Evolutionary conservation across 768 basidiomycete genomes (phyloP), one percentile per base, ranked within the genome.

Genomic region (Suillus ampliporus): DNA sequence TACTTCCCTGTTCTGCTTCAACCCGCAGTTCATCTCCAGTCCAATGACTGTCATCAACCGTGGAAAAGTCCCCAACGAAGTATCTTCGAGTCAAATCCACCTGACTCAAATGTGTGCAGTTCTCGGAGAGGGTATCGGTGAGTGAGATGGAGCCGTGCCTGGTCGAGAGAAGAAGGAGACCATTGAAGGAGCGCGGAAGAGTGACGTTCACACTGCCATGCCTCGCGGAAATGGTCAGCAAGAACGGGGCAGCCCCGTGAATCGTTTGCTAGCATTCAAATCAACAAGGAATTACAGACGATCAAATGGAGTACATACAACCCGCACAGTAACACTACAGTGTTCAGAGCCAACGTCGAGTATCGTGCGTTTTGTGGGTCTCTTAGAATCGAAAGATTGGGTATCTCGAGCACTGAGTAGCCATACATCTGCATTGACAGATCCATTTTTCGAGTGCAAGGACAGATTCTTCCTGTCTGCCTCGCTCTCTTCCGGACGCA

Each of bases 381-480:
- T 28, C 6, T 46, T 40, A 1, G 57, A 54, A 9, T 13, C 54
- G 4, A 4, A 38, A 7, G 35, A 38, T 21, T 23, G 5, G 76
- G 58, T 2, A 53, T 53, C 21, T 69, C 63, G 63, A 8, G 52
- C 31, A 21, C 52, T 52, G 48, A 79, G 64, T 0, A 84, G 57
- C 67, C 76, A 82, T 28, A 86, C 65, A 0, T 83, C 78, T 9
- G 74, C 80, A 3, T 77, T 64, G 4, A 86, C 73, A 5, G 63
- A 59, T 2, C 80, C 77, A 63, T 77, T 72, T 26, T 52, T 71
- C 0, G 80, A 75, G 23, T 62, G 65, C 10, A 83, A 64, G 9
- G 58, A 69, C 1, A 85, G 61, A 61, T 83, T 82, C 34, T 72
- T 79, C 41, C 84, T 72, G 1, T 76, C 74, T 2, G 64, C 70